Base-by-base conservation (phyloP, 2,329 filamentous ascomycete genomes). In the Alternaria gaisen region DNA sequence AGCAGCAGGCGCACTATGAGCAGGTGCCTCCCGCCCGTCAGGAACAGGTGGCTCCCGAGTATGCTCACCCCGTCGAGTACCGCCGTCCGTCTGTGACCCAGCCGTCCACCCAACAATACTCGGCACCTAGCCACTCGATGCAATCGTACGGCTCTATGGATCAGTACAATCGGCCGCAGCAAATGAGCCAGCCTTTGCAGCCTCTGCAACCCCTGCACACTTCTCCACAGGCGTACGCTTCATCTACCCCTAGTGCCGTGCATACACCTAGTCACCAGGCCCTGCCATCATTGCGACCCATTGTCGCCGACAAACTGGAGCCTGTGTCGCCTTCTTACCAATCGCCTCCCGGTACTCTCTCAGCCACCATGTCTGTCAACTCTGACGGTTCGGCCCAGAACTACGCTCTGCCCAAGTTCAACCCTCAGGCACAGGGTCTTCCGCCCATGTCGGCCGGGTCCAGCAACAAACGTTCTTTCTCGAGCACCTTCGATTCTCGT, bases 401-500 rank as follows among this genome's bases (percentile, higher is more conserved):
- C 53, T 78, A 76, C 56, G 63, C 68, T 12, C 46, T 74, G 34
- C 64, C 71, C 46, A 74, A 77, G 58, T 74, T 70, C 56, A 65
- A 64, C 5, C 61, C 72, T 7, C 72, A 73, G 60, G 52, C 71
- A 7, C 72, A 73, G 58, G 56, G 62, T 43, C 70, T 72, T 12
- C 65, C 67, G 26, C 71, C 70, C 32, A 65, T 74, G 44, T 61
- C 69, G 28, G 61, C 69, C 11, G 56, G 68, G 20, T 73, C 78
- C 9, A 77, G 76, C 9, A 75, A 80, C 59, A 84, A 84, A 67
- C 81, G 83, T 44, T 78, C 79, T 30, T 84, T 80, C 68, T 80
- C 79, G 22, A 74, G 77, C 54, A 81, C 81, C 9, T 84, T 84
- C 63, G 77, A 80, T 57, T 80, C 79, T 5, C 68, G 72, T 16